phyloP scores from a whole-genome alignment of 1,284 basidiomycete species.

The Microbotryum intermedium region DNA sequence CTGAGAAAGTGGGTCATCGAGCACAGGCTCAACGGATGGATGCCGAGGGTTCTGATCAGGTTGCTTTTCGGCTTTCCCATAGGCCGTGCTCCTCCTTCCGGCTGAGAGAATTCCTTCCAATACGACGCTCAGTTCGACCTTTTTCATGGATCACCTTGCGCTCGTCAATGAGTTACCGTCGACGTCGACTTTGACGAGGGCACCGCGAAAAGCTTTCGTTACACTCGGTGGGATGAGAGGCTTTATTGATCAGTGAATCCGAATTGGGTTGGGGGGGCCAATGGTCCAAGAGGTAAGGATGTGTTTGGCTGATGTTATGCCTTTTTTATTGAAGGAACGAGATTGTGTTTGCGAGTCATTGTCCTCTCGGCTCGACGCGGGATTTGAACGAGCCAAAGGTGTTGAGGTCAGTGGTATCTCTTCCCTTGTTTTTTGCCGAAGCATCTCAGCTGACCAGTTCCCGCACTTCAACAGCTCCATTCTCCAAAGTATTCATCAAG shows the following conservation, averaged over 20 bases:
- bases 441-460: too few species aligned
- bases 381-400: background rate
- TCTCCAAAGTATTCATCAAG: too few species aligned
- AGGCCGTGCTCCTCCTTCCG: slow-evolving; percentile 20
- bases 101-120: slow-evolving; percentile 15
- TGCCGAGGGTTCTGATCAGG: background rate
- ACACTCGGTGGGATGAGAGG: slow-evolving; percentile 23
- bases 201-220: background rate
- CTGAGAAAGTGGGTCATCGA: slow-evolving; percentile 23
- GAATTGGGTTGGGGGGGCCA: background rate
- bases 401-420: slow-evolving; percentile 14
- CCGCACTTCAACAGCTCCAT: too few species aligned
- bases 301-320: background rate
- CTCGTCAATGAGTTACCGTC: slow-evolving; percentile 7
- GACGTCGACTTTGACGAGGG: background rate
- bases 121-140: background rate
- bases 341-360: slow-evolving; percentile 13
- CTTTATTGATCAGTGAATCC: background rate
- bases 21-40: background rate
- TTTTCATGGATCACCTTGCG: slow-evolving; percentile 26
- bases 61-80: background rate
- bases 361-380: background rate
- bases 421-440: too few species aligned
- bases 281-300: too few species aligned
- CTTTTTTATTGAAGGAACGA: background rate